Percentiles rank a stretch among this genome's conserved stretches.
phyloP scores from a whole-genome alignment of 2,329 filamentous ascomycete species.

The Fusarium foetens region DNA sequence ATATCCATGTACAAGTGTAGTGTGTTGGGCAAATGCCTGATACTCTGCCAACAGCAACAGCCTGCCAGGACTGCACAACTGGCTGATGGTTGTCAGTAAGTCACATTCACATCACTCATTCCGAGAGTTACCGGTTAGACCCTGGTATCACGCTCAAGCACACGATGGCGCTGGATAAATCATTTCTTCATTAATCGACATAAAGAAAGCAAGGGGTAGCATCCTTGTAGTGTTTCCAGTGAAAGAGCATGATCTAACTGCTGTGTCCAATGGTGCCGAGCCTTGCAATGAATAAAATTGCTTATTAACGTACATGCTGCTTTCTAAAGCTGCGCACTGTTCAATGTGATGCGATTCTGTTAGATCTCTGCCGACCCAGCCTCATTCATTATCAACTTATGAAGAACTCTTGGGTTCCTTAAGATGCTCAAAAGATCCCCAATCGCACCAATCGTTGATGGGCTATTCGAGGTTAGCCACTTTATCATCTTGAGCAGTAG shows the following conservation, averaged over 20 bases:
- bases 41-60: not conserved
- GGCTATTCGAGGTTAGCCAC: slow-evolving; percentile 56
- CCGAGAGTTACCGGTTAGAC: not conserved
- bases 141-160: not conserved
- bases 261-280: slow-evolving; percentile 47
- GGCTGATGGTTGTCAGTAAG: not conserved
- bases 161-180: slow-evolving; percentile 1
- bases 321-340: slow-evolving; percentile 14
- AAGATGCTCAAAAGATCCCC: slow-evolving; percentile 51
- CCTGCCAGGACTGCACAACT: not conserved
- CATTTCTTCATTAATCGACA: slow-evolving; percentile 34
- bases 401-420: not conserved
- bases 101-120: not conserved
- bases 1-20: slow-evolving; percentile 19
- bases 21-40: slow-evolving; percentile 19
- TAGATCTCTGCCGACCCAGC: not conserved
- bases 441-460: slow-evolving; percentile 74
- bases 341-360: not conserved
- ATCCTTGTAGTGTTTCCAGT: slow-evolving; percentile 2
- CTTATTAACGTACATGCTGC: slow-evolving; percentile 15
- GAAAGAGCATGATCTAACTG: slow-evolving; percentile 11
- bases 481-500: not conserved
- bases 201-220: slow-evolving; percentile 6
- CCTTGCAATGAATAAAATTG: slow-evolving; percentile 45
- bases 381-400: not conserved